These are phyloP conservation scores for Ogataea pini DNA, from an alignment of 805 yeast genomes.

Conservation along the genomic window DNA sequence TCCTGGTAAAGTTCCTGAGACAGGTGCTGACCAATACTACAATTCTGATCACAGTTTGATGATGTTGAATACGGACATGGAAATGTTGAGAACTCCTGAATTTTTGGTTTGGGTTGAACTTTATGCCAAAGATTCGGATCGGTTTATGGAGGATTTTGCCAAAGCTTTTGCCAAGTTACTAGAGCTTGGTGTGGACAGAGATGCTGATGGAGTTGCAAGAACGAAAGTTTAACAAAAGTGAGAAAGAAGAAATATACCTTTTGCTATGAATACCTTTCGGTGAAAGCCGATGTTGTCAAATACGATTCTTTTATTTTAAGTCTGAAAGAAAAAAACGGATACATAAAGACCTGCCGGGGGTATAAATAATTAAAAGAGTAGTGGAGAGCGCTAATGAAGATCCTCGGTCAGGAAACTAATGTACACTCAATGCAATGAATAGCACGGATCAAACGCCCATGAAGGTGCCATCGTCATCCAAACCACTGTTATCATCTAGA, in stretches of 20 bases:
- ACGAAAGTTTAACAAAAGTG: constrained; percentile 22
- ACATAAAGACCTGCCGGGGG: neutral
- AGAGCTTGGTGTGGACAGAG: constrained; percentile 44
- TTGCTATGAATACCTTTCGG: neutral
- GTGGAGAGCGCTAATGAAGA: neutral
- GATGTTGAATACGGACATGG: constrained; percentile 87
- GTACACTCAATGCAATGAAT: neutral
- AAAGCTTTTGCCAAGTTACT: constrained; percentile 65
- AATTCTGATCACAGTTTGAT: constrained; percentile 49
- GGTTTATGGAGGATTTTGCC: constrained; percentile 65
- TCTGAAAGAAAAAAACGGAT: no score
- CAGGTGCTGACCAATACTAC: constrained; percentile 43
- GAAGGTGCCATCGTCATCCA: constrained; percentile 46
- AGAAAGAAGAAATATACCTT: neutral
- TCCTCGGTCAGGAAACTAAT: neutral
- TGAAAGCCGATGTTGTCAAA: no score
- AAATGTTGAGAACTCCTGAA: constrained; percentile 55
- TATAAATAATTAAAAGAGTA: neutral
- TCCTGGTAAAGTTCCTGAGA: constrained; percentile 39
- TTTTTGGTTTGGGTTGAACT: constrained; percentile 62
- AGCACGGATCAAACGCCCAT: constrained; percentile 21
- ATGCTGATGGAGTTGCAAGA: constrained; percentile 35
- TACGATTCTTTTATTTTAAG: no score
- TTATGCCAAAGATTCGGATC: constrained; percentile 66
- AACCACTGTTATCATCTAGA: constrained; percentile 51